Base-by-base conservation (phyloP, 257 asterid genomes). In the Paraleonurus japonicus region DNA sequence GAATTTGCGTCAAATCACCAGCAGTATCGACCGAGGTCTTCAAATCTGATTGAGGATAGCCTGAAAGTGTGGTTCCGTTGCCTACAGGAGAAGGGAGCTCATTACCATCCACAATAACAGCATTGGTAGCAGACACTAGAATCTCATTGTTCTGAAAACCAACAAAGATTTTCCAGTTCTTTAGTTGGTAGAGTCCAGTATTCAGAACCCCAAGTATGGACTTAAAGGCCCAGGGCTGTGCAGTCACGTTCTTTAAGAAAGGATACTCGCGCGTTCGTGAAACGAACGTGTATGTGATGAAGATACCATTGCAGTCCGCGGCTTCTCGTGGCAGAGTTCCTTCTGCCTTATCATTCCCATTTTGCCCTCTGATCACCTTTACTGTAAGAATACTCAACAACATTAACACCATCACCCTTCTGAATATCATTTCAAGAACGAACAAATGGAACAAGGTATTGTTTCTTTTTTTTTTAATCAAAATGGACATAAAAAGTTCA, bases 21-120 rank as follows among this genome's bases (percentile, higher is more conserved):
- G 91, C 89, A 0, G 93, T 87, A 2, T 81, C 86, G 12, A 89
- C 83, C 2, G 94, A 84, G 0, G 91, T 85, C 66, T 79, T 79
- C 70, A 87, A 76, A 80, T 89, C 89, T 1, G 86, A n/a, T 75
- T 73, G 76, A 12, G 90, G 92, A 77, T 79, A 81, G 22, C 93
- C 91, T 0, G 85, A 78, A 7, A 89, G 78, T 5, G 79, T 22
- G 1, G 91, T 87, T 19, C 91, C 96, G 13, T 85, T 85, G 61
- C 83, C 82, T 2, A 77, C 83, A 6, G 78, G 60, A 48, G 80
- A 81, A 0, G 86, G 85, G 27, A 80, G 78, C 23, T 71, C 86
- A 20, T 77, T 72, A 0, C 81, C 72, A 15, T 70, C 78, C 3
- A 65, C 57, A 20, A 65, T 2, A 7, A 82, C 80, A 2, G 79